Conservation (phyloP, 2,329 filamentous ascomycete species). For the Venturia pyrina region DNA sequence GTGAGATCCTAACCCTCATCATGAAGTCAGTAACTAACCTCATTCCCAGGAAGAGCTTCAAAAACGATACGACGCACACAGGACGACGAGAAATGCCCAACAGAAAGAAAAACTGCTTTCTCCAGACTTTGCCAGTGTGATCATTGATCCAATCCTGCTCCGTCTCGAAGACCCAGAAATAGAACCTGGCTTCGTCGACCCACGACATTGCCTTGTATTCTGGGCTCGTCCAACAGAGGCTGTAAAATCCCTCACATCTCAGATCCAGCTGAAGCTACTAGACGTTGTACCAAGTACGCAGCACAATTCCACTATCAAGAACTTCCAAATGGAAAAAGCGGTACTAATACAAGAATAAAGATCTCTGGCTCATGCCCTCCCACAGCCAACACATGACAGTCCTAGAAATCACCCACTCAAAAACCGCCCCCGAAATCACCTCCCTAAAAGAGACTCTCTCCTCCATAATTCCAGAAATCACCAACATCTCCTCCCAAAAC, state of each 20-base stretch:
- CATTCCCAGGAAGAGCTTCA: constrained; percentile 53
- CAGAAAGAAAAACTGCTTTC: constrained; percentile 66
- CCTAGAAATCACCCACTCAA: constrained; percentile 75
- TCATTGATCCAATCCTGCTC: constrained; percentile 65
- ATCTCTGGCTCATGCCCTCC: constrained; percentile 76
- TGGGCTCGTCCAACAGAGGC: constrained; percentile 76
- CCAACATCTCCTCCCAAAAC: constrained; percentile 45
- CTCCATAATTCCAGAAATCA: constrained; percentile 50
- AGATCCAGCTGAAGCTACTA: constrained; percentile 58
- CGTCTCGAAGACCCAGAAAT: constrained; percentile 55
- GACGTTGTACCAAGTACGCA: constrained; percentile 56
- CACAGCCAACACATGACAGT: constrained; percentile 74
- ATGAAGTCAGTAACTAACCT: neutral
- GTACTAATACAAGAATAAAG: constrained; percentile 31
- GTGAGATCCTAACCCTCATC: constrained; percentile 37
- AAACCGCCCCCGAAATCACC: constrained; percentile 58
- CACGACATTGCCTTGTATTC: constrained; percentile 72
- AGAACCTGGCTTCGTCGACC: constrained; percentile 62
- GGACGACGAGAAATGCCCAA: constrained; percentile 62
- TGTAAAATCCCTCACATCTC: constrained; percentile 55
- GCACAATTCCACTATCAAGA: neutral
- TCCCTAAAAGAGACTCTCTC: constrained; percentile 39
- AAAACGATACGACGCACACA: constrained; percentile 61
- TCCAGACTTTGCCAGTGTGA: constrained; percentile 56
- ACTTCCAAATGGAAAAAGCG: neutral